These are phyloP conservation scores for Claviceps arundinis DNA, from an alignment of 2,329 filamentous ascomycete species.

Conservation along the genomic window DNA sequence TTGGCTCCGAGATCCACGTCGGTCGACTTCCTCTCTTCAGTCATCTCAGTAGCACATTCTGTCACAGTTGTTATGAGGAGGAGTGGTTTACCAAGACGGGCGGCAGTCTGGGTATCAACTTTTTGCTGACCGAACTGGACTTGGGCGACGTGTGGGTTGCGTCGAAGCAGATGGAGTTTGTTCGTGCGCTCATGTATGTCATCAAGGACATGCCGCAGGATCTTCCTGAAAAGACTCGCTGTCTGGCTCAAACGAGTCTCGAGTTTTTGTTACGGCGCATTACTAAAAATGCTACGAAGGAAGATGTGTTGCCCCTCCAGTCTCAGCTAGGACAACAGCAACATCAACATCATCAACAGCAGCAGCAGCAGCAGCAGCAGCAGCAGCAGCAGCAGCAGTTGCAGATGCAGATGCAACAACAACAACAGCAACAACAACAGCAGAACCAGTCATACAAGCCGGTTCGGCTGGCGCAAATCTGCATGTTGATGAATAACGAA, in stretches of 20 bases:
- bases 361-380: slow-evolving; percentile 23
- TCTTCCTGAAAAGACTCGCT: slow-evolving; percentile 76
- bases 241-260: slow-evolving; percentile 70
- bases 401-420: slow-evolving; percentile 38
- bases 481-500: slow-evolving; percentile 74
- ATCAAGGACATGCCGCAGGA: slow-evolving; percentile 97
- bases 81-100: slow-evolving; percentile 98
- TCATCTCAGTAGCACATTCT: slow-evolving; percentile 71
- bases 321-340: slow-evolving; percentile 32
- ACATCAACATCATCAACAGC: slow-evolving; percentile 25
- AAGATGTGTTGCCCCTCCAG: slow-evolving; percentile 40
- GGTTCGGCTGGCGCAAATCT: slow-evolving; percentile 57
- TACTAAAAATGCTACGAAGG: slow-evolving; percentile 66
- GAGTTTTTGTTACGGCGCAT: slow-evolving; percentile 67
- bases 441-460: slow-evolving; percentile 32
- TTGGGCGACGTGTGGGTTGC: slow-evolving; percentile 75
- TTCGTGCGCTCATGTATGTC: slow-evolving; percentile 86
- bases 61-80: slow-evolving; percentile 90
- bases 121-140: slow-evolving; percentile 72
- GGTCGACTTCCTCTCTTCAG: slow-evolving; percentile 73
- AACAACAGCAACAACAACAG: slow-evolving; percentile 11
- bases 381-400: slow-evolving; percentile 30
- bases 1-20: slow-evolving; percentile 60
- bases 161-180: slow-evolving; percentile 73
- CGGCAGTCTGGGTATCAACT: slow-evolving; percentile 78